Evolutionary conservation across 2,329 filamentous ascomycete species (phyloP), one percentile per base, ranked within the genome.

Genomic region (Botrytis hyacinthi): DNA sequence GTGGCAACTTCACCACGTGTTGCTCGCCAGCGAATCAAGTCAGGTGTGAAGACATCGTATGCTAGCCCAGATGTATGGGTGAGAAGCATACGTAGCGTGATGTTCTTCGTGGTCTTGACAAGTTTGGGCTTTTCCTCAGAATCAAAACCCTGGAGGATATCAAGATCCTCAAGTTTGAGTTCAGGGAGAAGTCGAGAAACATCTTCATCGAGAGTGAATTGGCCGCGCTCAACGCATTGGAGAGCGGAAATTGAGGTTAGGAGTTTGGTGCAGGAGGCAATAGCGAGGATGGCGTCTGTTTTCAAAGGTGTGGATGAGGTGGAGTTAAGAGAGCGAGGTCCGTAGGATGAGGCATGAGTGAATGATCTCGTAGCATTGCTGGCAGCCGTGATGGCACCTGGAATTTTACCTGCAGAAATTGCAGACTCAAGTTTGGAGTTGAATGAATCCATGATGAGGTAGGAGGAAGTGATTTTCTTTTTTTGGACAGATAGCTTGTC

Each of bases 261-360:
- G 79, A 89, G 83, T 80, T 90, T 90, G 20, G 88, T 88, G 78
- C 86, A 88, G 0, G 86, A 88, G 0, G 87, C 87, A 4, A 89
- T 82, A 86, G 85, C 89, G 77, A 90, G 92, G 0, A 89, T 82
- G 7, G 83, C 88, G 57, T 92, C 89, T 0, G 88, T 80, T 0
- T 85, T 85, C 86, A 92, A 89, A 3, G 85, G 82, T 65, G 88
- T 84, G 18, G 87, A 88, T 75, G 85, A 87, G 0, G 84, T 86
- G 14, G n/a, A 5, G 3, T 29, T 0, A 7, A 57, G 14, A 29
- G 51, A 57, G 3, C 6, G n/a, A 2, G 6, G 51, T 18, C 51
- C 51, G n/a, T 57, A 18, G 14, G 51, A 18, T 29, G 51, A 0
- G 86, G 86, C 10, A 89, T 84, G 84, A 86, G 74, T 26, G 81